phyloP scores from a whole-genome alignment of 345 rosid species.

The Salix koriyanagi region DNA sequence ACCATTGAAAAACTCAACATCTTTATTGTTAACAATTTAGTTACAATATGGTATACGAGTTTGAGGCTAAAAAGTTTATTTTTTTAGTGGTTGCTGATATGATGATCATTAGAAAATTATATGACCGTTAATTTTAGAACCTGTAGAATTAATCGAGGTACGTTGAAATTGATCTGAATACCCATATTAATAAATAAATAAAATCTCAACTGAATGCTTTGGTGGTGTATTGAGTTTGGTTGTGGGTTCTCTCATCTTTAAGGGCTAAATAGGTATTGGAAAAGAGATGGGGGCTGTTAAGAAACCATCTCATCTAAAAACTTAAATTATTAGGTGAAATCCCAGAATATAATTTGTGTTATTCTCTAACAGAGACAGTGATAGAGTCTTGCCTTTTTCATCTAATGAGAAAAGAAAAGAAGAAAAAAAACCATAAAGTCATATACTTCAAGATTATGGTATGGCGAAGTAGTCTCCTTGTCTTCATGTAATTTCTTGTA shows the following conservation, averaged over 20 bases:
- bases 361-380: neutral
- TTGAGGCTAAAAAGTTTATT: too few relatives aligned
- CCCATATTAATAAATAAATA: neutral
- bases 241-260: neutral
- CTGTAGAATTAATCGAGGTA: too few relatives aligned
- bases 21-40: neutral
- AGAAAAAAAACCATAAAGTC: neutral
- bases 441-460: constrained; percentile 13
- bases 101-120: too few relatives aligned
- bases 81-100: too few relatives aligned
- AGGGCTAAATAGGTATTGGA: constrained; percentile 16
- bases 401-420: constrained; percentile 3
- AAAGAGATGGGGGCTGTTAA: neutral
- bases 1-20: neutral
- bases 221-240: constrained; percentile 4
- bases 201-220: constrained; percentile 6
- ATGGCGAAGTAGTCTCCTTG: constrained; percentile 12
- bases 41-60: too few relatives aligned
- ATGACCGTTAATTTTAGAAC: too few relatives aligned
- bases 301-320: too few relatives aligned
- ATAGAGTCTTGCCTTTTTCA: constrained; percentile 30
- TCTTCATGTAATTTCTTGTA: neutral
- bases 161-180: too few relatives aligned
- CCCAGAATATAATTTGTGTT: too few relatives aligned
- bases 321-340: too few relatives aligned